Percentiles rank a stretch among this genome's conserved stretches.
Conservation (phyloP, 2,329 filamentous ascomycete genomes). For the Zarea fungicola region DNA sequence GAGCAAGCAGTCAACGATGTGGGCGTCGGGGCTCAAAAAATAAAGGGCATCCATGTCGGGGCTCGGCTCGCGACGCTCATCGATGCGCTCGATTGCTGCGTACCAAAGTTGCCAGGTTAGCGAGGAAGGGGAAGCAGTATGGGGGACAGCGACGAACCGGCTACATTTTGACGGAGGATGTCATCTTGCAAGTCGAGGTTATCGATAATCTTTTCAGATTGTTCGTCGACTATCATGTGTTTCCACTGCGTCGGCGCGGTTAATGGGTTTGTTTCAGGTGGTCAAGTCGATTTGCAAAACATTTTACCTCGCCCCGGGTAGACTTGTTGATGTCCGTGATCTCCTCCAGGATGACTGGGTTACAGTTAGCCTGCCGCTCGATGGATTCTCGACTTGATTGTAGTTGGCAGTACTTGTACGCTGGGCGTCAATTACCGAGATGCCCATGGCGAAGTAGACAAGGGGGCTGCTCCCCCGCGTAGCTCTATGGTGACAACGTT, state of each 20-base stretch:
- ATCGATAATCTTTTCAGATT: constrained; percentile 78
- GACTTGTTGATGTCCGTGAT: constrained; percentile 74
- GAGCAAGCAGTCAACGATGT: constrained; percentile 90
- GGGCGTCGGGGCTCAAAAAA: constrained; percentile 75
- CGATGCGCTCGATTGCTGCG: constrained; percentile 88
- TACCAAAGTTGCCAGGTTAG: constrained; percentile 14
- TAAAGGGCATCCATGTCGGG: constrained; percentile 93
- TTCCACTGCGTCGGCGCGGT: constrained; percentile 67
- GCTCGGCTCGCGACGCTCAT: constrained; percentile 76
- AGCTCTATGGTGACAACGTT: not conserved
- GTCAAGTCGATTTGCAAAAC: not conserved
- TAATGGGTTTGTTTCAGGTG: constrained; percentile 3
- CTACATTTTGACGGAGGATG: constrained; percentile 93
- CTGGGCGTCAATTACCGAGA: constrained; percentile 82
- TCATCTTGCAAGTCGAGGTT: constrained; percentile 93
- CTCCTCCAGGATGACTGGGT: constrained; percentile 32
- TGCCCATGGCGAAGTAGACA: constrained; percentile 60
- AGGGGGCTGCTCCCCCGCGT: constrained; percentile 4
- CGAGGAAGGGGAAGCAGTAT: constrained; percentile 1
- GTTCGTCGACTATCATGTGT: constrained; percentile 83
- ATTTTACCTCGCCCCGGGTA: constrained; percentile 73
- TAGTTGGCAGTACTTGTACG: constrained; percentile 38
- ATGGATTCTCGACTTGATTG: not conserved
- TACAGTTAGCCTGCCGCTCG: constrained; percentile 17
- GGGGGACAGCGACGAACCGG: constrained; percentile 59